phyloP scores from a whole-genome alignment of 202 grass and related monocot species.

The Saccharum hybrid region DNA sequence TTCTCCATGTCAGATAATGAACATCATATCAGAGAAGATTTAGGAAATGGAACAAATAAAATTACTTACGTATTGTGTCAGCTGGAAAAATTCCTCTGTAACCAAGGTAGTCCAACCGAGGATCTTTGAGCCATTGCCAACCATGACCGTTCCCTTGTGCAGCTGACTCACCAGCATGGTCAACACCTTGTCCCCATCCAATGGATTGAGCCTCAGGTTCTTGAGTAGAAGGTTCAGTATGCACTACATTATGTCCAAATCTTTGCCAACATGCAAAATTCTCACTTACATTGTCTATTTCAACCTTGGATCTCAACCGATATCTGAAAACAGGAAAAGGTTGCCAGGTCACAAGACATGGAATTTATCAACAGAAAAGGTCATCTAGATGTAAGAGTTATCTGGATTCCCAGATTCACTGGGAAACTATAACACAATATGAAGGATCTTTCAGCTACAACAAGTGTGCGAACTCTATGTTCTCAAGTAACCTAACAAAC shows the following conservation, averaged over 20 bases:
- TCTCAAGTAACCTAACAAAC: not conserved
- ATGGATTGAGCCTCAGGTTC: conserved; percentile 76
- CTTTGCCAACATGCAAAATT: conserved; percentile 91
- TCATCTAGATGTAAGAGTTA: not conserved
- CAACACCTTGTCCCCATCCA: conserved; percentile 75
- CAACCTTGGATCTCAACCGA: conserved; percentile 77
- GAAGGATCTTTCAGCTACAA: not conserved
- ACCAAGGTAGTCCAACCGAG: conserved; percentile 73
- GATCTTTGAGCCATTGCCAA: conserved; percentile 94
- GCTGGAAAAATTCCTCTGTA: conserved; percentile 92
- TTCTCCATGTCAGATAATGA: not conserved
- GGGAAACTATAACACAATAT: not conserved
- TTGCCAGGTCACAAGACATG: not conserved
- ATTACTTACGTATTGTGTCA: conserved; percentile 64
- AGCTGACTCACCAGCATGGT: conserved; percentile 59
- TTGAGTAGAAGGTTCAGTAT: conserved; percentile 52
- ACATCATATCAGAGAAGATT: not conserved
- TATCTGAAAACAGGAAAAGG: conserved; percentile 51
- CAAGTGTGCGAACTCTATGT: conserved; percentile 1
- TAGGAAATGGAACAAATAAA: conserved; percentile 12
- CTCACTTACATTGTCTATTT: conserved; percentile 83
- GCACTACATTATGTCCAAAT: conserved; percentile 59
- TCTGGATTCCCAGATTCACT: not conserved
- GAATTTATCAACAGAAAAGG: not conserved
- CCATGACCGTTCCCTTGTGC: conserved; percentile 72